Evolutionary conservation across 805 yeast species (phyloP).

Genomic region (Lipomyces starkeyi): DNA sequence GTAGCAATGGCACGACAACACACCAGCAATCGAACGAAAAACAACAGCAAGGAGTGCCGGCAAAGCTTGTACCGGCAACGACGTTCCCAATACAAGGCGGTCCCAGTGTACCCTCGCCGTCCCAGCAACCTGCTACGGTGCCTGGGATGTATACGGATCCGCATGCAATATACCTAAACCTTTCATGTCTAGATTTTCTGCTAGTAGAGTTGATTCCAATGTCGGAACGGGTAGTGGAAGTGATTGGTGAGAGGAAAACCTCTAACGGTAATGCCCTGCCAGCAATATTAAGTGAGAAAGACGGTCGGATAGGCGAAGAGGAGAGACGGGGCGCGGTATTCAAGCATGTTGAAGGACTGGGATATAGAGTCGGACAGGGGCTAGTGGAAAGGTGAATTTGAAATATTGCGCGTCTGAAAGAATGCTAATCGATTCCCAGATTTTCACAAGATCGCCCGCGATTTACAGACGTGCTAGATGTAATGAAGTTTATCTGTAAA

Average conservation of each 20-base stretch:
- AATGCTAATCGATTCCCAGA: conserved; percentile 12
- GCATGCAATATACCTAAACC: conserved; percentile 53
- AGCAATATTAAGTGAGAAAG: conserved; percentile 11
- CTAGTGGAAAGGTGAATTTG: conserved; percentile 52
- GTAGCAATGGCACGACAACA: not conserved
- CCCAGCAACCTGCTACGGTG: not conserved
- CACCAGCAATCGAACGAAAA: not conserved
- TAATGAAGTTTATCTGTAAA: conserved; percentile 90
- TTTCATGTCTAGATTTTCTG: conserved; percentile 64
- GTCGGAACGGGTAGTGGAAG: conserved; percentile 65
- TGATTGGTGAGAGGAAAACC: conserved; percentile 42
- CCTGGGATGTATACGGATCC: conserved; percentile 34
- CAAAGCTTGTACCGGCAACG: not conserved
- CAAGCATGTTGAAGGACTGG: conserved; percentile 67
- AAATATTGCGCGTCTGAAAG: conserved; percentile 23
- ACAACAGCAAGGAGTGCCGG: not conserved
- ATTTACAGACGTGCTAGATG: conserved; percentile 69
- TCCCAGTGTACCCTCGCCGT: not conserved
- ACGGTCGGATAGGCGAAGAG: conserved; percentile 21
- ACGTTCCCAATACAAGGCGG: not conserved
- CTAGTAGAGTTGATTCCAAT: conserved; percentile 79
- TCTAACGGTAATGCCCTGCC: not conserved
- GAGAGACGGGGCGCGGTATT: conserved; percentile 56
- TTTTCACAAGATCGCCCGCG: conserved; percentile 52
- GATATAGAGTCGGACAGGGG: conserved; percentile 70